A percentile compares a stretch with the other conserved stretches of the same genome.
These are phyloP conservation scores for Globisporangium paroecandrum DNA, from an alignment of 352 stramenopile species.

Conservation along the genomic window DNA sequence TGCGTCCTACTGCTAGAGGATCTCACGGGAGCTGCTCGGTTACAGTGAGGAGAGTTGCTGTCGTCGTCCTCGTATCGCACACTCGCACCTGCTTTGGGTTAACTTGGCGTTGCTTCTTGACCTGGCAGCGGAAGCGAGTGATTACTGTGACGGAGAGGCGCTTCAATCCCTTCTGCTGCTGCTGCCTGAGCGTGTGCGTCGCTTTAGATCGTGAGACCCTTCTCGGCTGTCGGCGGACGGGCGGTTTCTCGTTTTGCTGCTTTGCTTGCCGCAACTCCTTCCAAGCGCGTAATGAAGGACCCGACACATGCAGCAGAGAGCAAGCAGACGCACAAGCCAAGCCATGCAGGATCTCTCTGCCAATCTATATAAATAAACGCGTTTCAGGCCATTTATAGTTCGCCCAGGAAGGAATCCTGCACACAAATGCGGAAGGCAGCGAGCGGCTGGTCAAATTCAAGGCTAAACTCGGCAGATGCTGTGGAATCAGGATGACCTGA, in stretches of 20 bases:
- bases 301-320: neutral
- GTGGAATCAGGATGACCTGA: slow-evolving; percentile 4
- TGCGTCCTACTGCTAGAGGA: neutral
- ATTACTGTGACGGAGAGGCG: slow-evolving; percentile 4
- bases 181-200: neutral
- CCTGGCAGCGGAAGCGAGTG: neutral
- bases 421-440: neutral
- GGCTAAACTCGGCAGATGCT: neutral
- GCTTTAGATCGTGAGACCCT: neutral
- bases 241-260: slow-evolving; percentile 9
- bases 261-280: slow-evolving; percentile 7
- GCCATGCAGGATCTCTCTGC: neutral
- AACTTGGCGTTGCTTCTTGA: neutral
- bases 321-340: neutral
- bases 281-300: slow-evolving; percentile 11
- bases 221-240: neutral
- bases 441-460: neutral
- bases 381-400: slow-evolving; percentile 1
- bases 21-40: neutral
- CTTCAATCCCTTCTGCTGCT: neutral
- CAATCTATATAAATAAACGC: slow-evolving; percentile 2
- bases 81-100: neutral
- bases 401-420: neutral
- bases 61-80: neutral
- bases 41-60: neutral